Conservation (phyloP, 495 filamentous ascomycete species). For the Penicillium riverlandense region DNA sequence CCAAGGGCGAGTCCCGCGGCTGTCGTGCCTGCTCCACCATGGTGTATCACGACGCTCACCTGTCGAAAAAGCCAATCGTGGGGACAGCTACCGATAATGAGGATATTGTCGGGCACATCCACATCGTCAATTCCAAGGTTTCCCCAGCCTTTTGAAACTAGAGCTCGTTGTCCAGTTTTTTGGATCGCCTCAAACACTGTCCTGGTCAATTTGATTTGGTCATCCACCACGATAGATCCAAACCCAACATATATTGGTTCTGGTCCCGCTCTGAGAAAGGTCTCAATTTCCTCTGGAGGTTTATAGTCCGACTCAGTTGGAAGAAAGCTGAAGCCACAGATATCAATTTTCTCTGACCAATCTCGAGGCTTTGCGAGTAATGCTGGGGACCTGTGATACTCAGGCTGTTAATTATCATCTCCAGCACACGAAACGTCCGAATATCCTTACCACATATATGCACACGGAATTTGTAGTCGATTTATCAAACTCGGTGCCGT, state of each 20-base stretch:
- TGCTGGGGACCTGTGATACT: slow-evolving; percentile 50
- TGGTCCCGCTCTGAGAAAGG: slow-evolving; percentile 59
- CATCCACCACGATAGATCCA: slow-evolving; percentile 74
- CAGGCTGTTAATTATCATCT: neutral
- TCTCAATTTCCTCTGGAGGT: slow-evolving; percentile 52
- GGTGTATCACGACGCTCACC: slow-evolving; percentile 72
- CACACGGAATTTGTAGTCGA: slow-evolving; percentile 63
- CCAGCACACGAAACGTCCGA: neutral
- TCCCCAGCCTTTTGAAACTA: slow-evolving; percentile 80
- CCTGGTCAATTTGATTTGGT: slow-evolving; percentile 58
- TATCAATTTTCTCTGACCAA: slow-evolving; percentile 63
- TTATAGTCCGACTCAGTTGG: slow-evolving; percentile 55
- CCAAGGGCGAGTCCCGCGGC: slow-evolving; percentile 64
- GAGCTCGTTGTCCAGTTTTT: slow-evolving; percentile 57
- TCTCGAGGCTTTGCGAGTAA: slow-evolving; percentile 74
- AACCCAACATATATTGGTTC: slow-evolving; percentile 78
- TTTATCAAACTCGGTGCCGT: slow-evolving; percentile 61
- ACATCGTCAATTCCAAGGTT: slow-evolving; percentile 57
- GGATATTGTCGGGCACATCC: slow-evolving; percentile 58
- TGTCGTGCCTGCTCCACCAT: slow-evolving; percentile 77
- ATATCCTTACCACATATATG: slow-evolving; percentile 58
- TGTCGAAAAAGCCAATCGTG: slow-evolving; percentile 79
- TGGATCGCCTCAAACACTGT: slow-evolving; percentile 63
- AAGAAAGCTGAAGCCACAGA: slow-evolving; percentile 71
- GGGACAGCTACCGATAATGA: slow-evolving; percentile 69